A percentile compares a stretch with the other conserved stretches of the same genome.
phyloP scores from a whole-genome alignment of 306 rosid species.

The Trifolium dubium region DNA sequence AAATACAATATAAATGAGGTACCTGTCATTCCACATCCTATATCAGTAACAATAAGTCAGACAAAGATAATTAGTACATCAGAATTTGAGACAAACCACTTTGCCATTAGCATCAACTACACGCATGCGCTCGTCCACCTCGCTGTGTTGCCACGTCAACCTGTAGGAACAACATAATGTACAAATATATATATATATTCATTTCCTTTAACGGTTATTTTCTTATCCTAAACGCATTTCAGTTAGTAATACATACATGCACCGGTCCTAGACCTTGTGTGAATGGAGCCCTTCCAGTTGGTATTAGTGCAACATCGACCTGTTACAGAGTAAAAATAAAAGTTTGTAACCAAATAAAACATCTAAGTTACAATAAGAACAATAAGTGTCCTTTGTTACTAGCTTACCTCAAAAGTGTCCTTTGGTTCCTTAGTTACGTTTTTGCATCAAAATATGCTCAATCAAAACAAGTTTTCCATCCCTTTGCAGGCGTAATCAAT shows the following conservation, averaged over 20 bases:
- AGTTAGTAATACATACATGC: constrained; percentile 63
- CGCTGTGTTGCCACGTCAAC: constrained; percentile 80
- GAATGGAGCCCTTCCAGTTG: constrained; percentile 98
- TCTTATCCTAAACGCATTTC: constrained; percentile 29
- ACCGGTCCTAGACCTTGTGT: constrained; percentile 95
- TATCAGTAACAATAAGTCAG: constrained; percentile 39
- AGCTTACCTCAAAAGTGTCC: constrained; percentile 96
- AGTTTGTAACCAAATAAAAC: constrained; percentile 22
- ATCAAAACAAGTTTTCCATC: constrained; percentile 92
- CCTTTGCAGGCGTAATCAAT: constrained; percentile 98
- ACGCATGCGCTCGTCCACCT: constrained; percentile 93
- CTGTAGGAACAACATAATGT: constrained; percentile 61
- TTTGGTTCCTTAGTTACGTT: constrained; percentile 87
- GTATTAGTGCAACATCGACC: constrained; percentile 97
- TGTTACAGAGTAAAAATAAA: constrained; percentile 46
- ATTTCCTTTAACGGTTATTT: constrained; percentile 12
- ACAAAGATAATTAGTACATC: constrained; percentile 16
- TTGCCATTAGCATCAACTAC: constrained; percentile 83
- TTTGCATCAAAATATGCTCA: constrained; percentile 97
- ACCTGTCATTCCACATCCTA: constrained; percentile 61
- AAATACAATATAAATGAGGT: constrained; percentile 87
- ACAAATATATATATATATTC: constrained; percentile 2
- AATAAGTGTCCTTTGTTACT: no score
- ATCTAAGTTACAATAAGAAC: no score
- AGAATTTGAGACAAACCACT: constrained; percentile 59